Percentiles rank a stretch among this genome's conserved stretches.
Conservation (phyloP, 2,329 filamentous ascomycete genomes). For the Alternaria infectoria region DNA sequence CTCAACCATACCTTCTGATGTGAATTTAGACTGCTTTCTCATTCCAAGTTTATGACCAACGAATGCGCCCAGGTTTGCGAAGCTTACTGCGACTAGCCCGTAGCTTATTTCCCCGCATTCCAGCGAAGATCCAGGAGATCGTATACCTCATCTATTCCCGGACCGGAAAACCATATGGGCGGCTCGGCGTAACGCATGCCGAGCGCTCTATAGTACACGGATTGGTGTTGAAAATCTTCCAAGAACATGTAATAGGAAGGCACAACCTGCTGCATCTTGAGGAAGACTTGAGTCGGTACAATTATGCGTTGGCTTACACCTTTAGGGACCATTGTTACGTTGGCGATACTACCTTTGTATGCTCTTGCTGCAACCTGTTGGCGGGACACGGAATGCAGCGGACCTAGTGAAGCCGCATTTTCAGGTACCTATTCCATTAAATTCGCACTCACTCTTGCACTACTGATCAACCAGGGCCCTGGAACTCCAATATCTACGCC, state of each 20-base stretch:
- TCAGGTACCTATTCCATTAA: constrained; percentile 16
- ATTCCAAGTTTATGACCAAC: neutral
- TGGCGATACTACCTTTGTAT: neutral
- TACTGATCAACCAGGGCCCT: constrained; percentile 49
- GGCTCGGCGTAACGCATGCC: constrained; percentile 9
- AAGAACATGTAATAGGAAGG: neutral
- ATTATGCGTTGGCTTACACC: neutral
- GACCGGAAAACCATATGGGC: neutral
- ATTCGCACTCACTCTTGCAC: neutral
- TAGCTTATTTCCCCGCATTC: constrained; percentile 9
- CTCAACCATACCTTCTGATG: neutral
- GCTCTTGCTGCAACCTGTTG: constrained; percentile 53
- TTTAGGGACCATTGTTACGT: neutral
- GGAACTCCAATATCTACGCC: constrained; percentile 65
- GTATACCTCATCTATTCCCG: constrained; percentile 2
- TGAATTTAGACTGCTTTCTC: neutral
- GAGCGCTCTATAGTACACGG: neutral
- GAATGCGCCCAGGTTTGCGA: neutral
- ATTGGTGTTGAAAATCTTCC: neutral
- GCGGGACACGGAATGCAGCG: constrained; percentile 61
- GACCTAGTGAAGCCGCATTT: constrained; percentile 59
- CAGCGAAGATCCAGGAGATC: neutral
- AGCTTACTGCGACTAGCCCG: neutral
- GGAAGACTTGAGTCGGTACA: neutral
- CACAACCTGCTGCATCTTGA: neutral